Evolutionary conservation across 176 grass and related monocot genomes (phyloP).

Genomic region (Avena atlantica): DNA sequence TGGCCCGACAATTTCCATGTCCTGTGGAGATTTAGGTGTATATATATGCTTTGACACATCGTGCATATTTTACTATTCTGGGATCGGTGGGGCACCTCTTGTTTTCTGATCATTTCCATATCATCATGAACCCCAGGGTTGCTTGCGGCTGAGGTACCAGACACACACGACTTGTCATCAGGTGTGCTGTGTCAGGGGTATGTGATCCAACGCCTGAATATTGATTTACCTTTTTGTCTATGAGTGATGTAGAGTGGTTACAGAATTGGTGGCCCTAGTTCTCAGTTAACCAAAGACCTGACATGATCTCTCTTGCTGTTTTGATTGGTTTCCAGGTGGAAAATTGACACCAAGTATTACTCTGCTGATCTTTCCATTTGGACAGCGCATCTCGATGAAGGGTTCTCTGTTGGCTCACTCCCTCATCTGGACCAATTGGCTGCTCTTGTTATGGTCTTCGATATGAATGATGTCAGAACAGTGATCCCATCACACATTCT

Average conservation of each 20-base stretch:
- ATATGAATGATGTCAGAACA: constrained; percentile 79
- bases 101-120: neutral
- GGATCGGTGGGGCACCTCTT: neutral
- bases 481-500: neutral
- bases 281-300: constrained; percentile 8
- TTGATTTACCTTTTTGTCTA: constrained; percentile 21
- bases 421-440: constrained; percentile 61
- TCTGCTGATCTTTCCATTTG: constrained; percentile 85
- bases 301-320: constrained; percentile 27
- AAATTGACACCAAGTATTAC: constrained; percentile 94
- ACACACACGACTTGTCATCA: constrained; percentile 68
- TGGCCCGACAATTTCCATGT: neutral
- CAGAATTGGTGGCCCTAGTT: neutral
- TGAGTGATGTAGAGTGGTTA: neutral
- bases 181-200: constrained; percentile 94
- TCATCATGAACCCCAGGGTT: constrained; percentile 60
- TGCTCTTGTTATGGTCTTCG: constrained; percentile 90
- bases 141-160: constrained; percentile 69
- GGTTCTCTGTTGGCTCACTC: constrained; percentile 68
- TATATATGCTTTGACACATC: neutral
- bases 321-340: constrained; percentile 70
- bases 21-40: constrained; percentile 12
- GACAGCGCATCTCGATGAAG: constrained; percentile 73
- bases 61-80: neutral
- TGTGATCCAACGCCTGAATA: constrained; percentile 16